Percentiles rank a stretch among this genome's conserved stretches.
Evolutionary conservation across 352 stramenopile species (phyloP).

Genomic region (Pilasporangium apinafurcum): DNA sequence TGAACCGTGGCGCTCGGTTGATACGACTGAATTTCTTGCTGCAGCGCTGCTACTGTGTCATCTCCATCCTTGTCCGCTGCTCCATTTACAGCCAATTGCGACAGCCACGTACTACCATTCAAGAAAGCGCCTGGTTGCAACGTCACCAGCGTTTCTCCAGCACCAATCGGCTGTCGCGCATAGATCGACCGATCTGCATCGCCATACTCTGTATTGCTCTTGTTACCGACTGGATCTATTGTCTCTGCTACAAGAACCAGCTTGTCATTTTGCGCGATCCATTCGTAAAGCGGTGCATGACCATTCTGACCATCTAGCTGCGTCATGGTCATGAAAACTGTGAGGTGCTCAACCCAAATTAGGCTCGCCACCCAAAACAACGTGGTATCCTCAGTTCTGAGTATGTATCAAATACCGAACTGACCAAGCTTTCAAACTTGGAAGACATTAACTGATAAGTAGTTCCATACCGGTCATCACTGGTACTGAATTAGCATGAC

Average conservation of each 20-base stretch:
- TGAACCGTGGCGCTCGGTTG: constrained; percentile 40
- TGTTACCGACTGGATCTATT: constrained; percentile 33
- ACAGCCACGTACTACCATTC: constrained; percentile 42
- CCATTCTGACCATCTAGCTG: too few relatives aligned
- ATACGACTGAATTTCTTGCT: constrained; percentile 12
- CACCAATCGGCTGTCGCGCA: constrained; percentile 18
- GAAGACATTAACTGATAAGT: too few relatives aligned
- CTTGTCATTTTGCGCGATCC: constrained; percentile 23
- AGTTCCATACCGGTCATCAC: too few relatives aligned
- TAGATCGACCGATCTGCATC: constrained; percentile 46
- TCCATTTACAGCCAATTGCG: constrained; percentile 3
- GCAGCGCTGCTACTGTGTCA: constrained; percentile 4
- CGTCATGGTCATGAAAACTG: too few relatives aligned
- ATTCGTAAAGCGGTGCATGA: constrained; percentile 22
- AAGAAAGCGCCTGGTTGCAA: constrained; percentile 30
- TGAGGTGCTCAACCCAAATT: too few relatives aligned
- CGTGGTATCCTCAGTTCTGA: too few relatives aligned
- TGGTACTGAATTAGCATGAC: too few relatives aligned
- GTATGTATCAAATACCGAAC: too few relatives aligned
- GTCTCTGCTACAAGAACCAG: constrained; percentile 22
- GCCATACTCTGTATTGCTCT: constrained; percentile 9
- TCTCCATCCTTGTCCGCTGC: constrained; percentile 2
- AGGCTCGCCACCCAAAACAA: too few relatives aligned
- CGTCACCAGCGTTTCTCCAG: constrained; percentile 29
- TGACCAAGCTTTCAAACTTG: too few relatives aligned